Conservation (phyloP, 495 filamentous ascomycete species). For the Penicillium coprophilum region DNA sequence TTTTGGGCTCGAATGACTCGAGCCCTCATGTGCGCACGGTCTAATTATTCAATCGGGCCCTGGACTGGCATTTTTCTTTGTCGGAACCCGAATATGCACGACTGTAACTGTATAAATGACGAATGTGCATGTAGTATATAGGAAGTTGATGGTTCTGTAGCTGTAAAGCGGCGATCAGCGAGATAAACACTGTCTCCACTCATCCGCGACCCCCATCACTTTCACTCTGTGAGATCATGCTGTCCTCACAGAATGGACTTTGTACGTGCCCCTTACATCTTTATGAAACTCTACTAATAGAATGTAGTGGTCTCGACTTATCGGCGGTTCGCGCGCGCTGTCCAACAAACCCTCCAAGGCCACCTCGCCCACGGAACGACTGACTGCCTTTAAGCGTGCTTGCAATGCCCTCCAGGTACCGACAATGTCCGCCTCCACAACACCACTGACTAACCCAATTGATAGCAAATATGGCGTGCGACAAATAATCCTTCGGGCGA, state of each 20-base stretch:
- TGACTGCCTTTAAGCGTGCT: slow-evolving; percentile 84
- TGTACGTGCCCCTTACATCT: slow-evolving; percentile 27
- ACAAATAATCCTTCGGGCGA: slow-evolving; percentile 53
- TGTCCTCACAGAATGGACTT: slow-evolving; percentile 40
- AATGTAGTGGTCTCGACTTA: slow-evolving; percentile 79
- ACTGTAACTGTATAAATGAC: background rate
- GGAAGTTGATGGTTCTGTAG: background rate
- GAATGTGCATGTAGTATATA: background rate
- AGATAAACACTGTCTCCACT: slow-evolving; percentile 30
- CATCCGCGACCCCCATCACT: slow-evolving; percentile 24
- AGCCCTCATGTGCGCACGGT: background rate
- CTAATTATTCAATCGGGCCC: background rate
- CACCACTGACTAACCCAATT: slow-evolving; percentile 15
- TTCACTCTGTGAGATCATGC: slow-evolving; percentile 33
- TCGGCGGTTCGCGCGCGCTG: slow-evolving; percentile 74
- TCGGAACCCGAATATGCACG: background rate
- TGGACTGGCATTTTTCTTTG: background rate
- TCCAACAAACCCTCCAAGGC: slow-evolving; percentile 61
- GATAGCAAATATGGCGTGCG: slow-evolving; percentile 77
- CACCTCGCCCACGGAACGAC: slow-evolving; percentile 79
- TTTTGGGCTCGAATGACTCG: slow-evolving; percentile 2
- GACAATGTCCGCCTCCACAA: background rate
- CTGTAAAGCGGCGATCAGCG: slow-evolving; percentile 17
- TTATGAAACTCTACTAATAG: slow-evolving; percentile 19
- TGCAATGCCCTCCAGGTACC: slow-evolving; percentile 81